phyloP scores from a whole-genome alignment of 2,329 filamentous ascomycete genomes.

The Acarospora socialis region DNA sequence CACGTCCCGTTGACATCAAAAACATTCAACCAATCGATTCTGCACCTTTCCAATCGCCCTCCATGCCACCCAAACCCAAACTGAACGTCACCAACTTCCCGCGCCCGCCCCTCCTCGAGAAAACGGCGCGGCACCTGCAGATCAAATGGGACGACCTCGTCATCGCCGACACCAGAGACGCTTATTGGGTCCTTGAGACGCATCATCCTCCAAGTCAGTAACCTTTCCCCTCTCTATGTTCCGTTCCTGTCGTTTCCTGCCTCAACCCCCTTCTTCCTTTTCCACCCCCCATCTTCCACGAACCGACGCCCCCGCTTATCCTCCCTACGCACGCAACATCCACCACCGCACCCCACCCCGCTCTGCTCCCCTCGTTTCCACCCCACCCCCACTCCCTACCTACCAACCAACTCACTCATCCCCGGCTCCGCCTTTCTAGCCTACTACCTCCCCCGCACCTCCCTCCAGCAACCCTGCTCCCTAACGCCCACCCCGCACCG shows the following conservation, averaged over 20 bases:
- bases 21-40: neutral
- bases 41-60: no score
- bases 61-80: conserved; percentile 13
- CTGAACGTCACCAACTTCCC: conserved; percentile 27
- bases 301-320: neutral
- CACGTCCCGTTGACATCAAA: neutral
- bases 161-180: conserved; percentile 44
- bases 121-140: conserved; percentile 38
- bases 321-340: neutral
- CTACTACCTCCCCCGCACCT: conserved; percentile 40
- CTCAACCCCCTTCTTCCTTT: neutral
- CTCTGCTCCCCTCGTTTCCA: neutral
- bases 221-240: no score
- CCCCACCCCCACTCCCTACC: neutral
- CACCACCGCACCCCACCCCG: neutral
- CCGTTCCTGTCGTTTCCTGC: neutral
- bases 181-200: conserved; percentile 49
- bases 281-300: neutral
- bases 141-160: conserved; percentile 39
- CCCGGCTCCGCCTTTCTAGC: no score
- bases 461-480: conserved; percentile 28
- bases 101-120: conserved; percentile 43
- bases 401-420: neutral
- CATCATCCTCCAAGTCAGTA: conserved; percentile 45
- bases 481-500: conserved; percentile 32